Percentiles rank a stretch among this genome's conserved stretches.
Conservation (phyloP, 495 filamentous ascomycete species). For the Haplographium delicatum region DNA sequence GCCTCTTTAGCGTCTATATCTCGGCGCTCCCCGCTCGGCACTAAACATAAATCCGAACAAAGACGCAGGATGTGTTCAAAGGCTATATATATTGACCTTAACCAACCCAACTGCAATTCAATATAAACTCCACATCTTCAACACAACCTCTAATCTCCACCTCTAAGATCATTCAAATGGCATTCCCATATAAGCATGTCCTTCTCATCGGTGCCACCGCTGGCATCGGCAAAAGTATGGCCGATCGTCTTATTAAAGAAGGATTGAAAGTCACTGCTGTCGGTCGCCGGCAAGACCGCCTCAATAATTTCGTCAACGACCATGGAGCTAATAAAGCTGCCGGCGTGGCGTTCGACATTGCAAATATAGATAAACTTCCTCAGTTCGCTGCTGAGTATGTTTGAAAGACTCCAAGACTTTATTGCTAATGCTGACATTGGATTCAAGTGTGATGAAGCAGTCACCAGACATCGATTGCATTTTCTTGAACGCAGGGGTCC, state of each 20-base stretch:
- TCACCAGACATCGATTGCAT: slow-evolving; percentile 47
- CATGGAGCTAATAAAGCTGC: slow-evolving; percentile 40
- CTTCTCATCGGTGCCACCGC: slow-evolving; percentile 44
- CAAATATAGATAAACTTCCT: slow-evolving; percentile 46
- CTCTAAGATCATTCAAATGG: slow-evolving; percentile 1
- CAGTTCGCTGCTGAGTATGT: slow-evolving; percentile 40
- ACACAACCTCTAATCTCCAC: neutral
- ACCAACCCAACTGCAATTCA: too few relatives aligned
- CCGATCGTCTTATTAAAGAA: slow-evolving; percentile 10
- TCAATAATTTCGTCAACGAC: slow-evolving; percentile 48
- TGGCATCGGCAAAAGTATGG: slow-evolving; percentile 40
- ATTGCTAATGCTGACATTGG: neutral
- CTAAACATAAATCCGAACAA: too few relatives aligned
- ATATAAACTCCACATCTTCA: too few relatives aligned
- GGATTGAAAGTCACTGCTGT: slow-evolving; percentile 40
- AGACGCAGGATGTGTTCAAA: too few relatives aligned
- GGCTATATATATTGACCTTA: too few relatives aligned
- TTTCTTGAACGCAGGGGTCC: slow-evolving; percentile 41
- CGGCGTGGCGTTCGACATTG: slow-evolving; percentile 48
- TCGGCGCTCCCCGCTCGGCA: too few relatives aligned
- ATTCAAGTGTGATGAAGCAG: slow-evolving; percentile 37
- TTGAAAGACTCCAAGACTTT: neutral
- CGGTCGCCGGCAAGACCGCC: slow-evolving; percentile 51
- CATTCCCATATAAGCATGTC: slow-evolving; percentile 24
- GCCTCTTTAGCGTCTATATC: too few relatives aligned